Evolutionary conservation across 805 yeast species (phyloP), one percentile per base, ranked within the genome.

Genomic region (Ogataea pini): DNA sequence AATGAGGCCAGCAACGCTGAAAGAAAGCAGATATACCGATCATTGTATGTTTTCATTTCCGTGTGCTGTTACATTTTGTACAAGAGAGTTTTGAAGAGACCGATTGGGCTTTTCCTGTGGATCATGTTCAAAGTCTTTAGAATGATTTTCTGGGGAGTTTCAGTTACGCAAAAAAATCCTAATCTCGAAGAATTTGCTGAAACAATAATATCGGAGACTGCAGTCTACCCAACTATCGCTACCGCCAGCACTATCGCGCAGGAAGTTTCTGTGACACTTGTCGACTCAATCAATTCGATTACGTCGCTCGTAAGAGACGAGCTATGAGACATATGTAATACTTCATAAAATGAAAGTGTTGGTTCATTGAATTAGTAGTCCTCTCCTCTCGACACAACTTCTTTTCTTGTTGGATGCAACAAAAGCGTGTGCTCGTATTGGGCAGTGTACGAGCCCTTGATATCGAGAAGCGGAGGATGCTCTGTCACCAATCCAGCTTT

Each of bases 391-490:
- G 97, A 88, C 17, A 94, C 90, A 38, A 94, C 92, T 70, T 94
- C 99, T 73, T 92, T 94, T 69, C 80, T 82, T 49, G 89, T 89
- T 24, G 97, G 95, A 62, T 91, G 94, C 60, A 94, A 73, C 56
- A 94, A 74, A 40, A 92, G 79, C 1, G 99, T 94, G 71, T 94
- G 99, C 68, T 94, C 99, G 63, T 70, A 92, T 70, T 94, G 99
- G 0, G 99, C 99, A 32, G 98, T 94, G 76, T 87, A 91, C 41
- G 86, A 77, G 10, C 98, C 98, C 51, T 75, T 78, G 16, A 76
- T 70, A 65, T 94, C 99, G 46, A 80, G 84, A 56, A 94, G 72
- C 6, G 99, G 99, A 14, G 97, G 97, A 60, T 94, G 90, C 56
- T 89, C 99, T 60, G 86, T 86, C 7, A 94, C 89, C n/a, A 87